Evolutionary conservation across 257 asterid species (phyloP).

Genomic region (Lavandula angustifolia): DNA sequence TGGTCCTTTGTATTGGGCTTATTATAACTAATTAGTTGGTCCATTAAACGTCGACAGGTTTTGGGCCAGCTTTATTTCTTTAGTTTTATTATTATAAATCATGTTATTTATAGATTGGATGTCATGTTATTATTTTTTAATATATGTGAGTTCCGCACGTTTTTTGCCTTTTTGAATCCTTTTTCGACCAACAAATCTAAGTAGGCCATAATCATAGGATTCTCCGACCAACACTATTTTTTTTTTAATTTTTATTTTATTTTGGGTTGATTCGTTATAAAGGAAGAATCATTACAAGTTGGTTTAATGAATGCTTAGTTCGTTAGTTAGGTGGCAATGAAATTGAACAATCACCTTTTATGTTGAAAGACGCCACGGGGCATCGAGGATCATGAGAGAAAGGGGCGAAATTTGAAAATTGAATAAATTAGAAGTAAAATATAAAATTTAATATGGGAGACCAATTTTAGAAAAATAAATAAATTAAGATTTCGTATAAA

Average conservation of each 20-base stretch:
- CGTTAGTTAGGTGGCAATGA: slow-evolving; percentile 32
- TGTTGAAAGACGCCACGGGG: background rate
- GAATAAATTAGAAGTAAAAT: no score
- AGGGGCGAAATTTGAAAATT: no score
- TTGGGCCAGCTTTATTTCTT: no score
- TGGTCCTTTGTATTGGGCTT: no score
- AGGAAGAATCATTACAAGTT: slow-evolving; percentile 35
- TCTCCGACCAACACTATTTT: slow-evolving; percentile 15
- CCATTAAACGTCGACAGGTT: no score
- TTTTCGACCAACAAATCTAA: slow-evolving; percentile 39
- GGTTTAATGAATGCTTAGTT: slow-evolving; percentile 24
- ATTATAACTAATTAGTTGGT: no score
- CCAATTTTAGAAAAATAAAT: no score
- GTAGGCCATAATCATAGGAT: slow-evolving; percentile 37
- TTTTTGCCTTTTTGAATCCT: background rate
- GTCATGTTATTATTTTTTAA: no score
- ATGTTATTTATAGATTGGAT: no score
- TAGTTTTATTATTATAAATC: no score
- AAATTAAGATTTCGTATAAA: no score
- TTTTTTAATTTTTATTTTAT: background rate
- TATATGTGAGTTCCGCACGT: background rate
- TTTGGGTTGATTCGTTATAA: slow-evolving; percentile 12
- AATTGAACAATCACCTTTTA: slow-evolving; percentile 12
- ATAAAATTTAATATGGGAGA: no score
- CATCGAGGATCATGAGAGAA: background rate